phyloP scores from a whole-genome alignment of 371 early-diverging fungal genomes.

The Mucor circinelloides region DNA sequence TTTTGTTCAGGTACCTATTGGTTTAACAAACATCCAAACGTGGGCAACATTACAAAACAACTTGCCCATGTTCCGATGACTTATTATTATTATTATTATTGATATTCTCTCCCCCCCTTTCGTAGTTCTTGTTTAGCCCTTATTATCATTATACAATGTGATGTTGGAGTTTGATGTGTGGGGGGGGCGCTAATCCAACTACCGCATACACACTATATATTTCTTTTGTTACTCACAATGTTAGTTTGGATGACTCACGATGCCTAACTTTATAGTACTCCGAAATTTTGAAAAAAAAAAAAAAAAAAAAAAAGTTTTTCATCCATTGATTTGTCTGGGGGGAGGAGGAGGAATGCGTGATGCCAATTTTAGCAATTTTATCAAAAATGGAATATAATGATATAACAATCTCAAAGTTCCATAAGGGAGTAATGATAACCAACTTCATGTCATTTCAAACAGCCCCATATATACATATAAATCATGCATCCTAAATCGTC shows the following conservation, averaged over 20 bases:
- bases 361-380: not conserved
- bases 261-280: not conserved
- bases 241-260: not conserved
- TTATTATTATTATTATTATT: not conserved
- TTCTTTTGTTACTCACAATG: not conserved
- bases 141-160: not conserved
- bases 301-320: not conserved
- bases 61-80: slow-evolving; percentile 13
- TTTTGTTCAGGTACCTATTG: slow-evolving; percentile 7
- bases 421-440: not conserved
- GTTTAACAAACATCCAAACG: slow-evolving; percentile 1
- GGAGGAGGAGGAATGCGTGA: not conserved
- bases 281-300: not conserved
- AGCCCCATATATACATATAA: no score
- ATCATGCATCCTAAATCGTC: not conserved
- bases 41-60: not conserved
- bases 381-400: not conserved
- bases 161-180: not conserved
- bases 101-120: not conserved
- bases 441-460: no score
- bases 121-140: not conserved
- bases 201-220: not conserved
- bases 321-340: not conserved
- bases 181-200: not conserved
- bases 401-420: not conserved